Base-by-base conservation (phyloP, 148 eudicot species). In the Diospyros lotus region DNA sequence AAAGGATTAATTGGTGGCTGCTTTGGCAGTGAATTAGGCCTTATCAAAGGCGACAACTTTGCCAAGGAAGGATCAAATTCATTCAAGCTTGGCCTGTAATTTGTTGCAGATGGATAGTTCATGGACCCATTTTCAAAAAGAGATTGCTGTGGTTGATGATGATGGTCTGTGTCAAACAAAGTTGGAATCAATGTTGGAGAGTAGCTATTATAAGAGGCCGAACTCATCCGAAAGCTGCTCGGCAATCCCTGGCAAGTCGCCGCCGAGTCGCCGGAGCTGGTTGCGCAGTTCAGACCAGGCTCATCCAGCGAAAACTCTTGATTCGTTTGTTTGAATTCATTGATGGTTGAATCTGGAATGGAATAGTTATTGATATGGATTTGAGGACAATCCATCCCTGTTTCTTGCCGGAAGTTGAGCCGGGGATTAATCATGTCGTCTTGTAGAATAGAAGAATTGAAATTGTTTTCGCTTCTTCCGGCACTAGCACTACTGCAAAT, bases 141-240 rank as follows among this genome's bases (percentile, higher is more conserved):
- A 66, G 80, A 51, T 59, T 43, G 65, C 50, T 78, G 86, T 71
- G 83, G 75, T 17, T 67, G 75, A 17, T 78, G 76, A 62, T 74
- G 66, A 14, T 28, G 28, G 63, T 63, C 44, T 4, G 59, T 59
- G 7, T 85, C 86, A 43, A 85, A 88, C 72, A 90, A 70, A 54
- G 79, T 82, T 76, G 86, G 93, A 5, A 87, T 76, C 76, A 87
- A 81, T 51, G 83, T 79, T 41, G 88, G 81, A 76, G 86, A 73
- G 65, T 75, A 82, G 14, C 68, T 71, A 28, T 28, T 28, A 68
- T 72, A 74, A 48, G 85, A 77, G 58, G 86, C 40, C 71, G 89
- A 73, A 53, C 41, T 79, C 79, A 81, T 68, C 7, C 82, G 80
- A 68, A 79, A 88, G 67, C 72, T 71, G 44, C 68, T 13, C 52